Percentiles rank a stretch among this genome's conserved stretches.
Evolutionary conservation across 2,329 filamentous ascomycete genomes (phyloP).

Genomic region (Hypoxylon sp.): DNA sequence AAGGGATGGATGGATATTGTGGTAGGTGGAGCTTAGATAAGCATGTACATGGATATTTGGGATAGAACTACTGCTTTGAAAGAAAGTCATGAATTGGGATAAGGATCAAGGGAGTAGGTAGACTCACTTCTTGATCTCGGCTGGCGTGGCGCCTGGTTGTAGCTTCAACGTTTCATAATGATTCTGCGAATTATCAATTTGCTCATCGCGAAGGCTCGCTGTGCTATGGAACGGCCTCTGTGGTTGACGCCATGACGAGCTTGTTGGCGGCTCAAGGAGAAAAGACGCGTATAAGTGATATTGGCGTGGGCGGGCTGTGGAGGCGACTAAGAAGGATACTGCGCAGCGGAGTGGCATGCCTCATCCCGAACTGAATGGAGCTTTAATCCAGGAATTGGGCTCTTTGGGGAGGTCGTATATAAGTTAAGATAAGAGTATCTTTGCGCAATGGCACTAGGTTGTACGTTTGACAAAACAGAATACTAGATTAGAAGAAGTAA

Average conservation of each 20-base stretch:
- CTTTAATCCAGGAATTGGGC: slow-evolving; percentile 13
- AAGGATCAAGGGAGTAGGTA: neutral
- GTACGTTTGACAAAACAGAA: too few species aligned
- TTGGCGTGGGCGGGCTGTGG: slow-evolving; percentile 44
- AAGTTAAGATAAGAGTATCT: too few species aligned
- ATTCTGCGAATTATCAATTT: slow-evolving; percentile 63
- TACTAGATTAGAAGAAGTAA: neutral
- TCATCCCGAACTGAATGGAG: slow-evolving; percentile 65
- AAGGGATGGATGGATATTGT: neutral
- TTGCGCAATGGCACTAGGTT: too few species aligned
- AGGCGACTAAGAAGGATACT: slow-evolving; percentile 47
- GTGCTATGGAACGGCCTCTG: slow-evolving; percentile 63
- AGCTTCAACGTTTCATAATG: slow-evolving; percentile 89
- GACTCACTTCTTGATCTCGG: slow-evolving; percentile 86
- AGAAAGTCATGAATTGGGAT: neutral
- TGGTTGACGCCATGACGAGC: slow-evolving; percentile 24
- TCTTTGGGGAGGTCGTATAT: neutral
- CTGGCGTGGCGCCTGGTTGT: slow-evolving; percentile 75
- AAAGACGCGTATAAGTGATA: slow-evolving; percentile 33
- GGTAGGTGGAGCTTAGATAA: neutral
- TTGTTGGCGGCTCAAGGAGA: neutral
- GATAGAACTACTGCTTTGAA: neutral
- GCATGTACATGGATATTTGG: too few species aligned
- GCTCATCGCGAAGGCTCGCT: slow-evolving; percentile 53
- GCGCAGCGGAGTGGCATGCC: slow-evolving; percentile 70